Base-by-base conservation (phyloP, 495 filamentous ascomycete species). In the Neurospora hispaniola region DNA sequence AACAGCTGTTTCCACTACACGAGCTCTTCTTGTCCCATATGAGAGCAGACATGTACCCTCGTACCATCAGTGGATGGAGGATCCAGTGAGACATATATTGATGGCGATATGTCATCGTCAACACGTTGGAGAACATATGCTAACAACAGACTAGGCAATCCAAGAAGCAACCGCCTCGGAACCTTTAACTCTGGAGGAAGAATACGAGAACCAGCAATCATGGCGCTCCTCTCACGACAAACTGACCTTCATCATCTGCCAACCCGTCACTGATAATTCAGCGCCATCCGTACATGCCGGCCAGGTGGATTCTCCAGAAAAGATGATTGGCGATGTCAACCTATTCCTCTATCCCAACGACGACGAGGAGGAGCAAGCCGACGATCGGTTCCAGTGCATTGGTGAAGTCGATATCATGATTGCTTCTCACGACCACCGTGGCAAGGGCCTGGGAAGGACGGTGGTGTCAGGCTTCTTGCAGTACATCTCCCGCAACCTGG, bases 341-440 rank as follows among this genome's bases (percentile, higher is more conserved):
- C 83, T 97, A 2, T 97, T 97, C 79, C 84, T 97, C 5, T 87
- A 85, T 23, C 79, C 81, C 0, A 79, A 79, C 70, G 82, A 85
- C n/a, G 76, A 78, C 5, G 83, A 82, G 12, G 77, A 77, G 0
- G 75, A 79, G 8, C 79, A 77, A 5, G 77, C 48, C 14, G 70
- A 69, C 0, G 48, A 80, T 9, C 80, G 16, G 20, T 59, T 59
- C 20, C 48, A 59, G 27, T 79, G 89, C 44, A 79, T 90, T 27
- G 94, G 92, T 23, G 94, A 97, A 74, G 79, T 97, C 54, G 93
- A 97, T 82, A 86, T 97, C 73, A 97, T 97, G 94, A 91, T 97
- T 71, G 94, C 94, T 2, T 80, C 82, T 14, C 82, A 84, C 23
- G 69, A 75, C 2, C 82, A 87, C 20, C 90, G 90, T 70, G 81